Evolutionary conservation across 306 rosid genomes (phyloP).

Genomic region (Castanea sativa): DNA sequence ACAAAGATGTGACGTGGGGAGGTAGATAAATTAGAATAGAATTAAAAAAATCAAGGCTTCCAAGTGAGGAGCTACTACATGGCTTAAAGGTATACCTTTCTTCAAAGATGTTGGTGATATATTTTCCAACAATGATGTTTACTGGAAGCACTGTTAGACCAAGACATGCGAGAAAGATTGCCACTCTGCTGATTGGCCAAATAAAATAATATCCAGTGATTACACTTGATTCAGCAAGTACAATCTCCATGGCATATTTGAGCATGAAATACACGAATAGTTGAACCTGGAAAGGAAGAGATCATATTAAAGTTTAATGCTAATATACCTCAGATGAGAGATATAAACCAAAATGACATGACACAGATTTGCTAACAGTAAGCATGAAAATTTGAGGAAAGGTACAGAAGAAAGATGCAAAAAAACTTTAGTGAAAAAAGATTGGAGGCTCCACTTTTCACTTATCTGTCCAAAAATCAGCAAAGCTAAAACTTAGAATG

Average conservation of each 20-base stretch:
- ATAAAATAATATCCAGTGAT: constrained; percentile 83
- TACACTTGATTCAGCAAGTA: constrained; percentile 95
- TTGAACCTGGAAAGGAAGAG: constrained; percentile 68
- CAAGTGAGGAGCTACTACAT: not conserved
- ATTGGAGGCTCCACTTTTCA: not conserved
- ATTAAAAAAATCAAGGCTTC: too few relatives aligned
- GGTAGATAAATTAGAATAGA: too few relatives aligned
- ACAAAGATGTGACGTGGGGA: too few relatives aligned
- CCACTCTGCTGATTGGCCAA: constrained; percentile 85
- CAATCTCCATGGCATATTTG: constrained; percentile 92
- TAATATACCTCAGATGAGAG: constrained; percentile 9
- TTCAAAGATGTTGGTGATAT: constrained; percentile 95
- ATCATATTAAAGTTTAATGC: constrained; percentile 1
- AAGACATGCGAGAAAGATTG: constrained; percentile 86
- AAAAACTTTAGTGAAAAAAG: not conserved
- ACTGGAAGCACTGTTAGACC: constrained; percentile 97
- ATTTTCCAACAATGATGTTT: constrained; percentile 82
- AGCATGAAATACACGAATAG: constrained; percentile 97
- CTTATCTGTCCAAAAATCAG: not conserved
- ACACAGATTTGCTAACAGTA: not conserved
- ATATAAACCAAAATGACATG: not conserved
- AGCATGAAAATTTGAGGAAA: not conserved
- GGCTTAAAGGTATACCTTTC: constrained; percentile 59
- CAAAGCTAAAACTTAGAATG: not conserved
- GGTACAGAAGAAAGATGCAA: too few relatives aligned